phyloP scores from a whole-genome alignment of 2,329 filamentous ascomycete species.

The Rosellinia necatrix region DNA sequence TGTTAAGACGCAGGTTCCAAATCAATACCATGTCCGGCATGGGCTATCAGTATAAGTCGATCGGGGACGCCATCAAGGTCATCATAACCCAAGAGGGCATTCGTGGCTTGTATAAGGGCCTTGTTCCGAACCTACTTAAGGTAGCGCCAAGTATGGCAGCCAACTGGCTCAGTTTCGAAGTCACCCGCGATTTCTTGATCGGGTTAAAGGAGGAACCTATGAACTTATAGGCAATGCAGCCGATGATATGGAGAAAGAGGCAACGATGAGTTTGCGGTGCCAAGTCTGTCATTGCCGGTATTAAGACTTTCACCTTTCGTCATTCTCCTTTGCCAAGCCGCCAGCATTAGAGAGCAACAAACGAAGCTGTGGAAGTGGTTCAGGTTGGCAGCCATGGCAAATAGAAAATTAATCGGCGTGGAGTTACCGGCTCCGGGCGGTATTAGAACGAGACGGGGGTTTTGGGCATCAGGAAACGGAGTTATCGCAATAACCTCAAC shows the following conservation, averaged over 20 bases:
- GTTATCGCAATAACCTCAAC: not conserved
- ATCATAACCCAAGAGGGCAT: constrained; percentile 86
- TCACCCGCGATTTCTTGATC: constrained; percentile 86
- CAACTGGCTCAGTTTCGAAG: constrained; percentile 96
- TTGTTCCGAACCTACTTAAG: constrained; percentile 92
- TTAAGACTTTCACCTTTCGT: constrained; percentile 4
- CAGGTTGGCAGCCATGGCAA: not conserved
- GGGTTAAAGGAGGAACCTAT: constrained; percentile 55
- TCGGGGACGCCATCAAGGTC: constrained; percentile 79
- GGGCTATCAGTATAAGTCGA: constrained; percentile 91
- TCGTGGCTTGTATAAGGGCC: constrained; percentile 90
- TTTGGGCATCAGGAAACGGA: constrained; percentile 3
- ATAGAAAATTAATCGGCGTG: not conserved
- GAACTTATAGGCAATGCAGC: constrained; percentile 29
- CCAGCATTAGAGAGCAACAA: constrained; percentile 1
- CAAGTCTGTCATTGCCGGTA: constrained; percentile 1
- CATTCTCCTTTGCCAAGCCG: not conserved
- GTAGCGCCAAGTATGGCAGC: constrained; percentile 98
- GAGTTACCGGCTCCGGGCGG: not conserved
- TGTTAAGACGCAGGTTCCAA: constrained; percentile 90
- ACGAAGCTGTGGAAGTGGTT: not conserved
- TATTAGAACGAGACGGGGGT: constrained; percentile 1
- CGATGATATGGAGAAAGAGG: not conserved
- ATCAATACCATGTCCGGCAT: constrained; percentile 99
- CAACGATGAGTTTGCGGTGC: not conserved